Conservation (phyloP, 495 filamentous ascomycete genomes). For the Cercophora samala region DNA sequence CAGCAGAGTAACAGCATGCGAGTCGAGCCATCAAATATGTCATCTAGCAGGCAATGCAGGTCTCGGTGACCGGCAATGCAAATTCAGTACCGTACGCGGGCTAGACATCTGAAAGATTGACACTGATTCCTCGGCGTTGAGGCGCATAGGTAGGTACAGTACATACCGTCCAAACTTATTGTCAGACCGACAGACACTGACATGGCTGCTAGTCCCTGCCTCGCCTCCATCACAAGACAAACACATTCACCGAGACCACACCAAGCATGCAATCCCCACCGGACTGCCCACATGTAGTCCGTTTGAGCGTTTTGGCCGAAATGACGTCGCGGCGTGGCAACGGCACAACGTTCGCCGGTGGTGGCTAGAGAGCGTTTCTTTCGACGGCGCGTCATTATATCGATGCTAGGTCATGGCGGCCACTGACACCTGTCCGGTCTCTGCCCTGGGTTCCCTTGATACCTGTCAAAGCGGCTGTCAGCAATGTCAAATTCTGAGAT, state of each 20-base stretch:
- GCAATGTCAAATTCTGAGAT: conserved; percentile 3
- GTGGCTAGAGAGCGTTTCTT: not conserved
- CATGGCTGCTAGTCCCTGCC: not conserved
- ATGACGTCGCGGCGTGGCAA: conserved; percentile 2
- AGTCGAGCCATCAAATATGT: not conserved
- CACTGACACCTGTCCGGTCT: not conserved
- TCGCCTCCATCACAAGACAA: not conserved
- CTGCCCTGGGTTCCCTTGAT: not conserved
- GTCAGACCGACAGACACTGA: not conserved
- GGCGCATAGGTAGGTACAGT: not conserved
- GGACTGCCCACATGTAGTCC: not conserved
- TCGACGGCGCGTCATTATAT: not conserved
- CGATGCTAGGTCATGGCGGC: not conserved
- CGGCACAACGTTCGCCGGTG: not conserved
- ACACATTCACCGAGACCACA: not conserved
- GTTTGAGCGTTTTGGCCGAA: not conserved
- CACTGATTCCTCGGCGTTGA: not conserved
- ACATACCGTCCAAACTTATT: not conserved
- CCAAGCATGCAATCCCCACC: not conserved
- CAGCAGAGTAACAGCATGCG: not conserved
- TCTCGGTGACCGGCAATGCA: not conserved
- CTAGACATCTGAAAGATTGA: not conserved
- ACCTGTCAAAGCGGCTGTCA: conserved; percentile 5
- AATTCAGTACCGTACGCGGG: not conserved
- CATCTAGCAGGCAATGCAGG: not conserved